phyloP scores from a whole-genome alignment of 1,284 basidiomycete genomes.

The Macrocystidia cucumis region DNA sequence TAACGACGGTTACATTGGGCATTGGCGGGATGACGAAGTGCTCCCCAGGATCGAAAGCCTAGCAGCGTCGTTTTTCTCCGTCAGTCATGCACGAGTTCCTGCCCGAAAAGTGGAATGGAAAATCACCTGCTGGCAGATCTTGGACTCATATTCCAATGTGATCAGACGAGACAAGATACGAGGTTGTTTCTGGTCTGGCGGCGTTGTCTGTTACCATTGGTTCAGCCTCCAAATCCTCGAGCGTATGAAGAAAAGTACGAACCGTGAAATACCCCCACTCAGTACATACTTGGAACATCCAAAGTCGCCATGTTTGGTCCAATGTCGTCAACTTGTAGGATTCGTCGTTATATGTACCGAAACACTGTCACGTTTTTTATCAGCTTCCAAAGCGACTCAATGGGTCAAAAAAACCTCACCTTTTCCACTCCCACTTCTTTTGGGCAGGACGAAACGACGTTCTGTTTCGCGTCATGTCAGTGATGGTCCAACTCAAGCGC shows the following conservation, averaged over 20 bases:
- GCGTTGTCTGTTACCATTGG: conserved; percentile 44
- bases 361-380: no score
- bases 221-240: conserved; percentile 12
- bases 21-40: conserved; percentile 61
- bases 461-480: conserved; percentile 23
- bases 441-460: conserved; percentile 55
- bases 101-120: no score
- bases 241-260: conserved; percentile 11
- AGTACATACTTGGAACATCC: conserved; percentile 90
- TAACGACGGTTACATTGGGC: conserved; percentile 79
- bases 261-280: conserved; percentile 92
- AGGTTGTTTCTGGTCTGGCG: conserved; percentile 54
- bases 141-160: conserved; percentile 71
- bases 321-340: conserved; percentile 59
- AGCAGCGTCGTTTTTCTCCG: conserved; percentile 4
- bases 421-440: conserved; percentile 47
- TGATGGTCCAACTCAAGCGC: neutral
- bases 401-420: no score
- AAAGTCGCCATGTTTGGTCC: conserved; percentile 74
- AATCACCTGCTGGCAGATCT: conserved; percentile 78
- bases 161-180: conserved; percentile 70
- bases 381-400: no score
- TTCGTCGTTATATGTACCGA: conserved; percentile 71
- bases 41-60: conserved; percentile 79
- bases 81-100: no score